Conservation (phyloP, 106 monocot species). For the Apostasia shenzhenica region DNA sequence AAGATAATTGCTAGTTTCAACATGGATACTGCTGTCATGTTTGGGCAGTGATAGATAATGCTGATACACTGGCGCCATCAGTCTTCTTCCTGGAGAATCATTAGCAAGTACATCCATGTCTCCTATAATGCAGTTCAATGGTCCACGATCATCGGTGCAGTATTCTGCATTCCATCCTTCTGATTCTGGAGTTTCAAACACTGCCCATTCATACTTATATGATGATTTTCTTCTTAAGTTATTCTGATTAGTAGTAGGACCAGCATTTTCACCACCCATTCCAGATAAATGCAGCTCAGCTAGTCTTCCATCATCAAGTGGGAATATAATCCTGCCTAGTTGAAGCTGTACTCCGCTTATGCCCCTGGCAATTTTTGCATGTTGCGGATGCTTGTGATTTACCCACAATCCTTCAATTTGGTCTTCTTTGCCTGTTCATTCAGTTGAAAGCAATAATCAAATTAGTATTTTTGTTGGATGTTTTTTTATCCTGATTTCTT, state of each 20-base stretch:
- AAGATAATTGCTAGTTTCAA: conserved; percentile 38
- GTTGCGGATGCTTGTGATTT: conserved; percentile 64
- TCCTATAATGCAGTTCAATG: conserved; percentile 71
- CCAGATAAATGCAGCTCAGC: conserved; percentile 73
- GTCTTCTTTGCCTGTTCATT: conserved; percentile 24
- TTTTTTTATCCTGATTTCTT: not conserved
- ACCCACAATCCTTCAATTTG: conserved; percentile 47
- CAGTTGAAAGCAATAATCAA: conserved; percentile 8
- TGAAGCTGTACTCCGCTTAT: conserved; percentile 63
- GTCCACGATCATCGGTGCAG: conserved; percentile 69
- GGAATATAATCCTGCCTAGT: conserved; percentile 61
- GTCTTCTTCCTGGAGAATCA: conserved; percentile 28
- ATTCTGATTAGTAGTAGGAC: conserved; percentile 33
- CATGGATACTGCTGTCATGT: conserved; percentile 5
- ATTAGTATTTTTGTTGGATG: not conserved
- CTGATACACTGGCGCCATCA: conserved; percentile 31
- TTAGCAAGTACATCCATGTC: conserved; percentile 24
- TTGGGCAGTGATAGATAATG: conserved; percentile 31
- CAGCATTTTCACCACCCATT: conserved; percentile 45
- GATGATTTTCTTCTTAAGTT: conserved; percentile 38
- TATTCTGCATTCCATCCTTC: conserved; percentile 98
- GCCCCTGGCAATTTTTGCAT: conserved; percentile 71
- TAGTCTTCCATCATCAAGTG: conserved; percentile 78
- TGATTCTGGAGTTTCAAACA: conserved; percentile 76
- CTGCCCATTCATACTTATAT: conserved; percentile 71